Conservation (phyloP, 2,329 filamentous ascomycete species). For the Neurospora sp. region DNA sequence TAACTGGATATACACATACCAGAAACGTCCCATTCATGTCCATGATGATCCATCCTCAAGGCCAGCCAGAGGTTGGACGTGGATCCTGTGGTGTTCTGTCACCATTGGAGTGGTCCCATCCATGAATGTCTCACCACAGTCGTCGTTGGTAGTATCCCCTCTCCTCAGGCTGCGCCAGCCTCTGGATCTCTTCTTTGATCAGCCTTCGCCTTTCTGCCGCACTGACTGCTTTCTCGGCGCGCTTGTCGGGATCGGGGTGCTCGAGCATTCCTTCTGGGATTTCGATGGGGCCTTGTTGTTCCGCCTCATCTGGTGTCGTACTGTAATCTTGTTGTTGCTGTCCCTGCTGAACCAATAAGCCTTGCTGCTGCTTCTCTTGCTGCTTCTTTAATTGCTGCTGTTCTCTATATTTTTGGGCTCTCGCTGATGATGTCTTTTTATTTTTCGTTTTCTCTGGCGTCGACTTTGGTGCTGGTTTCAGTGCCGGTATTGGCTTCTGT, state of each 20-base stretch:
- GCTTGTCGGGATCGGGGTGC: slow-evolving; percentile 10
- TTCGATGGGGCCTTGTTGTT: slow-evolving; percentile 3
- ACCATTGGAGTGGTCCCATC: not conserved
- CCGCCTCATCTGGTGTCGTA: not conserved
- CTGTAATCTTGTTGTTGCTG: slow-evolving; percentile 3
- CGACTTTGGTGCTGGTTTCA: not conserved
- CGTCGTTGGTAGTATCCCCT: slow-evolving; percentile 35
- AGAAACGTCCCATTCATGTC: not conserved
- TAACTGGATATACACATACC: not conserved
- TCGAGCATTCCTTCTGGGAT: not conserved
- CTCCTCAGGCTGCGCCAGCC: slow-evolving; percentile 33
- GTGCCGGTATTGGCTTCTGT: not conserved
- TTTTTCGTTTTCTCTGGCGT: not conserved
- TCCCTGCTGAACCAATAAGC: slow-evolving; percentile 1
- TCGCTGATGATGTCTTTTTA: not conserved
- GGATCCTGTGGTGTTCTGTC: not conserved
- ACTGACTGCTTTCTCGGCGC: slow-evolving; percentile 38
- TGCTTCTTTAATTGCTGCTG: not conserved
- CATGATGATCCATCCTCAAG: not conserved
- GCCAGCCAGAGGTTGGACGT: slow-evolving; percentile 7
- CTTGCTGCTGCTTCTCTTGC: not conserved
- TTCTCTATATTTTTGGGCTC: not conserved
- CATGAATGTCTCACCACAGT: slow-evolving; percentile 33
- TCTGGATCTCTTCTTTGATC: slow-evolving; percentile 49
- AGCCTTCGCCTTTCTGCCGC: slow-evolving; percentile 43